Base-by-base conservation (phyloP, 2,329 filamentous ascomycete species). In the Penicillium janthinellum region DNA sequence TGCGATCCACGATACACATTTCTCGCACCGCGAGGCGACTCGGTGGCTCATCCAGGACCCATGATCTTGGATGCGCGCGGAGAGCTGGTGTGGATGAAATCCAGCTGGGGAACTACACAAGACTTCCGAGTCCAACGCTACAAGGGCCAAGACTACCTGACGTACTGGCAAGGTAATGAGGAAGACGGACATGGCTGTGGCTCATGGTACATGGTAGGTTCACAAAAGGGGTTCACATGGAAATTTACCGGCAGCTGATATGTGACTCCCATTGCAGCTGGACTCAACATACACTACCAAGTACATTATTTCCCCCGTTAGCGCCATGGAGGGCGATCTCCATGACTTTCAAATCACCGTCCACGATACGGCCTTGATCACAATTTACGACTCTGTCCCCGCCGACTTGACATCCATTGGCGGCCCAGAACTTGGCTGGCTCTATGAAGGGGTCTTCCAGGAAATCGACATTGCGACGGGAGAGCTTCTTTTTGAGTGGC, bases 91-190 rank as follows among this genome's bases (percentile, higher is more conserved):
- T 68, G 74, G 67, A 67, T 70, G 54, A 61, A 75, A 60, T 54
- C 71, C 56, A 70, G 73, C 31, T 73, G 67, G 38, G 71, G 69
- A 4, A 73, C 79, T 56, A 75, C 78, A 2, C 81, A 82, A 64
- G 80, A 82, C 60, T 72, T 82, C 14, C 77, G 78, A 64, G 75
- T 80, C 1, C 81, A 83, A 67, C 64, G 68, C 17, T 82, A 79
- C 59, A 74, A 73, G 56, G 79, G 76, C 10, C 63, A 81, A 60
- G 64, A 75, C 22, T 81, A 79, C 64, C 62, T 82, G 56, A 81
- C 79, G 0, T 82, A 81, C 62, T 82, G 80, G 80, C 75, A 78
- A 34, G 81, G 81, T 34, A 78, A 79, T 42, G 74, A 77, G 34
- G 77, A 81, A 54, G 77, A 79, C 7, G 80, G 79, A 4, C 76